Percentiles rank a stretch among this genome's conserved stretches.
Evolutionary conservation across 2,329 filamentous ascomycete species (phyloP).

Genomic region (Akanthomyces lecanii): DNA sequence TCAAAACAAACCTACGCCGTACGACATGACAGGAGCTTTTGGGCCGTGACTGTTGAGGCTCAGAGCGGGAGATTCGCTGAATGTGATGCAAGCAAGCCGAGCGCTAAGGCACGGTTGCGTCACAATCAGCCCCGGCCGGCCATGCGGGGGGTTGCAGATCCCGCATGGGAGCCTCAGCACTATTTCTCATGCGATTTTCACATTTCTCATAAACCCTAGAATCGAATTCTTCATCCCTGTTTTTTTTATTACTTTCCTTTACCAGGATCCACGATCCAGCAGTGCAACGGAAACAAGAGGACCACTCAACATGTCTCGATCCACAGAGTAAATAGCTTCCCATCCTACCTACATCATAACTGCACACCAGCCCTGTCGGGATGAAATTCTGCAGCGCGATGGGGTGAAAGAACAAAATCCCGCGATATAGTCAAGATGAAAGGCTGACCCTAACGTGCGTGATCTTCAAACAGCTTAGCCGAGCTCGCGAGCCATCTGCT

Average conservation of each 20-base stretch:
- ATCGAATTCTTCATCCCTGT: background rate
- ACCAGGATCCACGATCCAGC: background rate
- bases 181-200: background rate
- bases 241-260: background rate
- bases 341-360: slow-evolving; percentile 3
- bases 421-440: background rate
- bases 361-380: background rate
- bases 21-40: background rate
- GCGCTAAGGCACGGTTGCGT: slow-evolving; percentile 15
- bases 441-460: background rate
- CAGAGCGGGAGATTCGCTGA: no score
- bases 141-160: slow-evolving; percentile 15
- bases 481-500: slow-evolving; percentile 27
- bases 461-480: slow-evolving; percentile 22
- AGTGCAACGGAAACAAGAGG: background rate
- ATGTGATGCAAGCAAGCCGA: background rate
- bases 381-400: background rate
- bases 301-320: slow-evolving; percentile 6
- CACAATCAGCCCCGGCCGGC: background rate
- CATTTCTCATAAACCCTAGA: background rate
- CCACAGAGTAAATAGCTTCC: slow-evolving; percentile 7
- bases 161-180: background rate
- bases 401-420: background rate
- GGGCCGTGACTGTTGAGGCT: background rate
- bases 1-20: background rate